Conservation (phyloP, 1,284 basidiomycete genomes). For the Ustilago bromivora region DNA sequence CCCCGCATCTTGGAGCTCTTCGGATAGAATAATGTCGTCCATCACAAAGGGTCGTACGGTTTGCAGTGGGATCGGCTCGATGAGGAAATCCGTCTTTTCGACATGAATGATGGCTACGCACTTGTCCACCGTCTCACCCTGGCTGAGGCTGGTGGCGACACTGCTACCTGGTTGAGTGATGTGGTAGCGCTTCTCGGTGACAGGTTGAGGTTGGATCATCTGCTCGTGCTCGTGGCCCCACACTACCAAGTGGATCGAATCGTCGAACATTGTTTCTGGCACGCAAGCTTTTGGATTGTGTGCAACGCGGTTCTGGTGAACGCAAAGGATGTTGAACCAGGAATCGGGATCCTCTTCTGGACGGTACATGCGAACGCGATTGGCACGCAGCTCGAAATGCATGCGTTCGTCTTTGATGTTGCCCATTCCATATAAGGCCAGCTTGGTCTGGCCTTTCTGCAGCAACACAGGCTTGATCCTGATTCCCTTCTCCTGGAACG, state of each 20-base stretch:
- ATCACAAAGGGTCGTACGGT: constrained; percentile 96
- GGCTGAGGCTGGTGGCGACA: constrained; percentile 82
- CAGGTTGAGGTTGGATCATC: constrained; percentile 86
- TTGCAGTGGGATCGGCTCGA: constrained; percentile 86
- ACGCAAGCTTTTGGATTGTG: constrained; percentile 93
- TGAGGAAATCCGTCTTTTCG: constrained; percentile 81
- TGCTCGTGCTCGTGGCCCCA: constrained; percentile 99
- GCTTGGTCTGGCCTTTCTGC: constrained; percentile 84
- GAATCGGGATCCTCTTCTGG: constrained; percentile 79
- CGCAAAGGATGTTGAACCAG: constrained; percentile 93
- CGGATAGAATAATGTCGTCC: constrained; percentile 81
- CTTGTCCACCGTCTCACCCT: constrained; percentile 61
- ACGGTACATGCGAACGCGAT: constrained; percentile 95
- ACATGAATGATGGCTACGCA: constrained; percentile 72
- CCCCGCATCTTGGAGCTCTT: constrained; percentile 71
- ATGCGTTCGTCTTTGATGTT: constrained; percentile 96
- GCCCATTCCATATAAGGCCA: constrained; percentile 94
- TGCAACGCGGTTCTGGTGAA: constrained; percentile 96
- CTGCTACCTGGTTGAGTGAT: constrained; percentile 96
- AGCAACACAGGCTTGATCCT: constrained; percentile 89
- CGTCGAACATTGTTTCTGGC: constrained; percentile 96
- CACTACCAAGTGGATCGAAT: constrained; percentile 89
- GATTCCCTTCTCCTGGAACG: constrained; percentile 81
- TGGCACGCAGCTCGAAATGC: constrained; percentile 93
- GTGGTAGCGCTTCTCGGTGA: constrained; percentile 89